phyloP scores from a whole-genome alignment of 345 rosid genomes.

The Pistacia integerrima region DNA sequence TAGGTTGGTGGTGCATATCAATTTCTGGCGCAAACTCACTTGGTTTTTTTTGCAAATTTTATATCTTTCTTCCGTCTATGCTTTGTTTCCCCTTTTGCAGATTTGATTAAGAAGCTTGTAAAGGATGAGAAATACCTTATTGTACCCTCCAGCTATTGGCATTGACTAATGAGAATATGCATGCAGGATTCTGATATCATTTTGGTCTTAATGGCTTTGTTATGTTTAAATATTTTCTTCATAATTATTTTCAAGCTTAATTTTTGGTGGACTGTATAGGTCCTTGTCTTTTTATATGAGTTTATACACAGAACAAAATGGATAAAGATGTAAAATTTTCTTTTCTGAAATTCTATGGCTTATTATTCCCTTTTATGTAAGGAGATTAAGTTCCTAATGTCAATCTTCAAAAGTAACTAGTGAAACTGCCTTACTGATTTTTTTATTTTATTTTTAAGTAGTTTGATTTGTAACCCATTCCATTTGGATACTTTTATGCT shows the following conservation, averaged over 20 bases:
- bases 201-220: neutral
- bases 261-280: neutral
- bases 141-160: neutral
- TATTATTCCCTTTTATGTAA: neutral
- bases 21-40: slow-evolving; percentile 8
- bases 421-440: neutral
- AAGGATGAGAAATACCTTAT: slow-evolving; percentile 10
- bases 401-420: neutral
- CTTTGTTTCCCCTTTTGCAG: neutral
- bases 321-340: neutral
- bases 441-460: neutral
- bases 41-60: neutral
- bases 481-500: slow-evolving; percentile 18
- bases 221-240: neutral
- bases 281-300: neutral
- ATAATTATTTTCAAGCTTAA: neutral
- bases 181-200: neutral
- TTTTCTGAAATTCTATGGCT: neutral
- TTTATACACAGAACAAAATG: neutral
- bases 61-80: neutral
- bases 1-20: slow-evolving; percentile 56
- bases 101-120: neutral
- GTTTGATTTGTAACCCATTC: slow-evolving; percentile 12
- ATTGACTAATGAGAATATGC: slow-evolving; percentile 1
- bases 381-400: neutral